Conservation (phyloP, 2,329 filamentous ascomycete species). For the Colletotrichum sp. region DNA sequence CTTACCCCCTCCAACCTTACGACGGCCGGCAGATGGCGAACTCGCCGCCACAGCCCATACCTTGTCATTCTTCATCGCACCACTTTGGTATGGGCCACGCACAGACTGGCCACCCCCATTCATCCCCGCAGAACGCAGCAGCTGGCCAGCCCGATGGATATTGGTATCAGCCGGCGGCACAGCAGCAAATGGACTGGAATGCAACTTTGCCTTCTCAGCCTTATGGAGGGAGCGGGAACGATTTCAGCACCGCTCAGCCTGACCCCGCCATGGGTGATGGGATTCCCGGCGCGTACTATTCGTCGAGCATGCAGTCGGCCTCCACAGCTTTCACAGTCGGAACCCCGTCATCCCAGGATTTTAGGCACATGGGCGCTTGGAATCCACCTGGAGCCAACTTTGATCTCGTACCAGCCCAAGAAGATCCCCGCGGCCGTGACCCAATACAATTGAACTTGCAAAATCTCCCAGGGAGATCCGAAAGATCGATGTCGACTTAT, state of each 20-base stretch:
- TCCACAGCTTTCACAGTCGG: not conserved
- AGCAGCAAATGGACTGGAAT: not conserved
- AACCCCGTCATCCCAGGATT: not conserved
- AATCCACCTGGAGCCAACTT: not conserved
- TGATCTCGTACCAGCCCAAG: not conserved
- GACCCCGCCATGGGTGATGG: not conserved
- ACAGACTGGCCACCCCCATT: not conserved
- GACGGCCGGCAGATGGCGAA: not conserved
- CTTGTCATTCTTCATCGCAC: not conserved
- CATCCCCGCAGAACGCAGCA: not conserved
- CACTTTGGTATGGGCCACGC: not conserved
- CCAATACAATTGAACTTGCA: not conserved
- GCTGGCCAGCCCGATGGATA: not conserved
- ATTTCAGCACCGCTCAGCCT: not conserved
- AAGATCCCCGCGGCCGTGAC: not conserved
- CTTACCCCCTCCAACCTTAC: not conserved
- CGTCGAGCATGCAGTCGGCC: not conserved
- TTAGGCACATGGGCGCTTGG: not conserved
- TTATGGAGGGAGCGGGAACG: not conserved
- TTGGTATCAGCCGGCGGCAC: not conserved
- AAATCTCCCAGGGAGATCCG: not conserved
- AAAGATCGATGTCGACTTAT: not conserved
- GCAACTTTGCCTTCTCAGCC: not conserved
- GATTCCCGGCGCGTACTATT: not conserved
- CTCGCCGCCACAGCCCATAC: not conserved